phyloP scores from a whole-genome alignment of 805 yeast species.

The Schwanniomyces vanrijiae region DNA sequence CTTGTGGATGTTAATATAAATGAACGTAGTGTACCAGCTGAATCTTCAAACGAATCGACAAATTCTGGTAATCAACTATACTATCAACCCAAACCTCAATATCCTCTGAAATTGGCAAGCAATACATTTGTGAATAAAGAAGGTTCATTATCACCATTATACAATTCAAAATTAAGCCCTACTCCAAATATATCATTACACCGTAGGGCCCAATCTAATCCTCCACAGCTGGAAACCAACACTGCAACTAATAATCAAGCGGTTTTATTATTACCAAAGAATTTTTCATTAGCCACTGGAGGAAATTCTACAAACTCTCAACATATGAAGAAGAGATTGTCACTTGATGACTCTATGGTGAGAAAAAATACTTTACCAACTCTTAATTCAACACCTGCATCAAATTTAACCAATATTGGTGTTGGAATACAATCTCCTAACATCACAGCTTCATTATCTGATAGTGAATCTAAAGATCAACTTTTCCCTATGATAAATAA shows the following conservation, averaged over 20 bases:
- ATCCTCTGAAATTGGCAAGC: constrained; percentile 9
- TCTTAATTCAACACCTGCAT: not conserved
- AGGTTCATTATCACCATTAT: constrained; percentile 25
- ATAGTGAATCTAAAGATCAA: not conserved
- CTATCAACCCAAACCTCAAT: constrained; percentile 38
- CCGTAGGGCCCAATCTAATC: constrained; percentile 35
- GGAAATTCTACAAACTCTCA: constrained; percentile 4
- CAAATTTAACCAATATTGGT: constrained; percentile 19
- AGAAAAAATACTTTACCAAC: constrained; percentile 4
- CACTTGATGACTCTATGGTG: constrained; percentile 23
- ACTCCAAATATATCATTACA: constrained; percentile 16
- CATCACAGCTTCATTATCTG: not conserved
- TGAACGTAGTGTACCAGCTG: not conserved
- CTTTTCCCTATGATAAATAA: not conserved
- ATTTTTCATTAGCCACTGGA: constrained; percentile 29
- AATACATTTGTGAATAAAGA: constrained; percentile 16
- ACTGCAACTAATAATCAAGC: constrained; percentile 27
- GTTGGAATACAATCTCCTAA: constrained; percentile 8
- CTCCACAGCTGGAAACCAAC: constrained; percentile 21
- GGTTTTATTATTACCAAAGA: constrained; percentile 51
- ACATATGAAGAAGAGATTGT: constrained; percentile 21
- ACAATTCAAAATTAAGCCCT: constrained; percentile 16
- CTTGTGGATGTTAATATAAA: not conserved
- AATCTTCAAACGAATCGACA: not conserved
- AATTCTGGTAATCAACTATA: constrained; percentile 9